These are phyloP conservation scores for Avena eriantha DNA, from an alignment of 176 grass and related monocot genomes.

Conservation along the genomic window DNA sequence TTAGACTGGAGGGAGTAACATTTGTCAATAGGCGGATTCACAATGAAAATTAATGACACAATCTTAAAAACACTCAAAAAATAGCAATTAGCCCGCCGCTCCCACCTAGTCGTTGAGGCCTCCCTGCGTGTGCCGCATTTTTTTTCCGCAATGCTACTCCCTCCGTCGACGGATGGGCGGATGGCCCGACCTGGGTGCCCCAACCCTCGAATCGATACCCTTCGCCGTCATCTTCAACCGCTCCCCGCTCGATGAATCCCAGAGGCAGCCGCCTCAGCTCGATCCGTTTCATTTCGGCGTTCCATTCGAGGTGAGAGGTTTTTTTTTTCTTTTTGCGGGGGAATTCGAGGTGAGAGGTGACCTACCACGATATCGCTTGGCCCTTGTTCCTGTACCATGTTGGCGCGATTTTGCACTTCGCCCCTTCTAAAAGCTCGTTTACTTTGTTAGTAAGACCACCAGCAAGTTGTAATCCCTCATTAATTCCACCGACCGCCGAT, in stretches of 20 bases:
- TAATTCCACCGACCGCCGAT: neutral
- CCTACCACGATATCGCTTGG: neutral
- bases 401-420: neutral
- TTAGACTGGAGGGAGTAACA: too few relatives aligned
- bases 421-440: neutral
- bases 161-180: neutral
- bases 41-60: too few relatives aligned
- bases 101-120: neutral
- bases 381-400: neutral
- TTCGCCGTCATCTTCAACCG: neutral
- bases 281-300: neutral
- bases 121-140: neutral
- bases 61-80: too few relatives aligned
- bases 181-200: neutral
- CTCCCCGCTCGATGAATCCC: neutral
- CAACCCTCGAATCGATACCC: neutral
- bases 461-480: neutral
- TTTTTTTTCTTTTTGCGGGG: too few relatives aligned
- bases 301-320: neutral
- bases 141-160: neutral
- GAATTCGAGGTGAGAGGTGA: neutral
- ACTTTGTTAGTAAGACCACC: neutral
- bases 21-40: too few relatives aligned
- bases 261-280: neutral
- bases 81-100: too few relatives aligned